Base-by-base conservation (phyloP, 805 yeast genomes). In the Nakazawaea peltata region DNA sequence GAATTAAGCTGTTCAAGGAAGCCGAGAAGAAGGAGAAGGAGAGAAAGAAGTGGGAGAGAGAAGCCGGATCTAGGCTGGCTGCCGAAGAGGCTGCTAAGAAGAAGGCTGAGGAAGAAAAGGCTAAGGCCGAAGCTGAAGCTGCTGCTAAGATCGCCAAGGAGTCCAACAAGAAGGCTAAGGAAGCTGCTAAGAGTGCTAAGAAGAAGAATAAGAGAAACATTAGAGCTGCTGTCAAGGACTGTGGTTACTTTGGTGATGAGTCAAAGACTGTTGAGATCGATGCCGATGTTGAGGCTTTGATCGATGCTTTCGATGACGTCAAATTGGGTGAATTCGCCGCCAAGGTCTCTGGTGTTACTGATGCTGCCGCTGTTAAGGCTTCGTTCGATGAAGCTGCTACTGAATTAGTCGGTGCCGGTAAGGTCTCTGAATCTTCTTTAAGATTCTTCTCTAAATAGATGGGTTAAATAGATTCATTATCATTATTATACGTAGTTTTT, bases 1-100 rank as follows among this genome's bases (percentile, higher is more conserved):
- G 98, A 68, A 84, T 92, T 63, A 85, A 80, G 67, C 55, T 72
- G 54, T 88, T 88, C 79, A 90, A 88, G 69, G 95, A 90, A 48
- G 83, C 76, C 34, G 97, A 88, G 63, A 85, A 84, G 77, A 80
- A 80, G 60, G 97, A 84, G 59, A 90, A 90, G 72, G 98, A 84
- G 56, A 77, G 77, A 61, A 77, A 71, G 71, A 92, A 90, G 66
- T 90, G 97, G 97, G 97, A 92, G 63, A 83, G 80, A 61, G 97
- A 88, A 62, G 95, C 97, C 36, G 97, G 96, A 49, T 77, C 94
- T 22, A 83, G 97, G 71, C 80, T 86, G 58, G 97, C 94, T 45
- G 96, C 95, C 43, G 98, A 86, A 62, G 82, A 73, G 55, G 94
- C 90, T 33, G 80, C 82, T 57, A 77, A 76, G 40, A 81, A 80